These are phyloP conservation scores for Paracorniculantispora psalliotae DNA, from an alignment of 2,329 filamentous ascomycete genomes.

Conservation along the genomic window DNA sequence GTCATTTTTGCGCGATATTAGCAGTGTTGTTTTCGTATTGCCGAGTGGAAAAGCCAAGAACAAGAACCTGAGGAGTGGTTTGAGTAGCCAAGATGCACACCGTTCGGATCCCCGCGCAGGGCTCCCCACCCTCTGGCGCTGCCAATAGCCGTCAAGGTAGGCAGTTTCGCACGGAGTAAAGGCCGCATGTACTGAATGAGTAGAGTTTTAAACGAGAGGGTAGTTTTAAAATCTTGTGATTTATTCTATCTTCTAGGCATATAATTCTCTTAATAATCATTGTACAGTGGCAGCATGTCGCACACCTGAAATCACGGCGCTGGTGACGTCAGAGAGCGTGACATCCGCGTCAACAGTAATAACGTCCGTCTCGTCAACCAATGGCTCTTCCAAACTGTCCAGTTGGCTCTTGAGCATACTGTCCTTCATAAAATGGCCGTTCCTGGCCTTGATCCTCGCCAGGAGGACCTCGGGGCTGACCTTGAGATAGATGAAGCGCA, in stretches of 20 bases:
- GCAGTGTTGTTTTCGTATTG: neutral
- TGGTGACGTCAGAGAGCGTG: slow-evolving; percentile 10
- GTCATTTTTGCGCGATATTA: slow-evolving; percentile 4
- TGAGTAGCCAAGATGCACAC: neutral
- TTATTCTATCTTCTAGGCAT: neutral
- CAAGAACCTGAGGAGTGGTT: neutral
- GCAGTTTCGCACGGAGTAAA: neutral
- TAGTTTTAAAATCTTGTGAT: slow-evolving; percentile 1
- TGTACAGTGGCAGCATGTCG: neutral
- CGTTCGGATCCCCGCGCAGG: neutral
- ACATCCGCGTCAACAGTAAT: slow-evolving; percentile 34
- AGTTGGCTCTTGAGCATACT: slow-evolving; percentile 65
- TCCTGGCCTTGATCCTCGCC: slow-evolving; percentile 52
- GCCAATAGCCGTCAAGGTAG: neutral
- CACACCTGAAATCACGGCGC: neutral
- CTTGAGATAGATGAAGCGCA: slow-evolving; percentile 63
- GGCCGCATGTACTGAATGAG: neutral
- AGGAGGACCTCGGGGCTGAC: slow-evolving; percentile 53
- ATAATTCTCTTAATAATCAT: neutral
- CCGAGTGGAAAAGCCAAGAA: neutral
- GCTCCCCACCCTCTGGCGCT: neutral
- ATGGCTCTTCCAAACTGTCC: slow-evolving; percentile 58
- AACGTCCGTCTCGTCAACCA: slow-evolving; percentile 33
- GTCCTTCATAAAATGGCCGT: slow-evolving; percentile 67
- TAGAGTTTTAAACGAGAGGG: neutral